Conservation (phyloP, 352 stramenopile species). For the Phytophthora pseudosyringae region DNA sequence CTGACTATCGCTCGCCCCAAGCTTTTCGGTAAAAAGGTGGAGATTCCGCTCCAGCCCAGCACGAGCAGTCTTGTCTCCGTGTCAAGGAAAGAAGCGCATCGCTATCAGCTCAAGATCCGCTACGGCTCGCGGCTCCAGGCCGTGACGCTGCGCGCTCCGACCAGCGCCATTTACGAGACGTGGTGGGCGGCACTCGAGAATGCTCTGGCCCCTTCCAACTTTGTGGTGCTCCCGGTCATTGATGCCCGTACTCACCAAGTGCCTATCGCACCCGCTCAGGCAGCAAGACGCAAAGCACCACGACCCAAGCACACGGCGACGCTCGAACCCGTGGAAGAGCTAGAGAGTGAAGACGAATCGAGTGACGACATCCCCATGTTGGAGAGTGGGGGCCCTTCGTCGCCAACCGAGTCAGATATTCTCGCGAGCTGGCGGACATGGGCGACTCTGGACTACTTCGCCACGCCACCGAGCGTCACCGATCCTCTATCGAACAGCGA, state of each 20-base stretch:
- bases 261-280: constrained; percentile 18
- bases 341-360: neutral
- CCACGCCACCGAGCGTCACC: constrained; percentile 12
- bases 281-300: constrained; percentile 3
- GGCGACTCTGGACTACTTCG: constrained; percentile 34
- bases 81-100: constrained; percentile 26
- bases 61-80: constrained; percentile 14
- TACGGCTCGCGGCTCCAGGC: constrained; percentile 19
- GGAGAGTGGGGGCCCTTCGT: constrained; percentile 24
- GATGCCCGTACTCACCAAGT: constrained; percentile 14
- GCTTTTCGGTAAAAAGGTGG: constrained; percentile 30
- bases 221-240: constrained; percentile 24
- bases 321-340: constrained; percentile 12
- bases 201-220: constrained; percentile 22
- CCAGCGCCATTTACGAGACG: constrained; percentile 28
- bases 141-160: constrained; percentile 33
- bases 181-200: constrained; percentile 36
- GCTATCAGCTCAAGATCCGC: constrained; percentile 25
- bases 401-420: constrained; percentile 32
- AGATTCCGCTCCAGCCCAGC: constrained; percentile 26
- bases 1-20: constrained; percentile 33
- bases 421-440: constrained; percentile 43
- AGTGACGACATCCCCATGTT: constrained; percentile 31
- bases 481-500: neutral
- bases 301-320: constrained; percentile 4